Base-by-base conservation (phyloP, 805 yeast species). In the Candida orba region DNA sequence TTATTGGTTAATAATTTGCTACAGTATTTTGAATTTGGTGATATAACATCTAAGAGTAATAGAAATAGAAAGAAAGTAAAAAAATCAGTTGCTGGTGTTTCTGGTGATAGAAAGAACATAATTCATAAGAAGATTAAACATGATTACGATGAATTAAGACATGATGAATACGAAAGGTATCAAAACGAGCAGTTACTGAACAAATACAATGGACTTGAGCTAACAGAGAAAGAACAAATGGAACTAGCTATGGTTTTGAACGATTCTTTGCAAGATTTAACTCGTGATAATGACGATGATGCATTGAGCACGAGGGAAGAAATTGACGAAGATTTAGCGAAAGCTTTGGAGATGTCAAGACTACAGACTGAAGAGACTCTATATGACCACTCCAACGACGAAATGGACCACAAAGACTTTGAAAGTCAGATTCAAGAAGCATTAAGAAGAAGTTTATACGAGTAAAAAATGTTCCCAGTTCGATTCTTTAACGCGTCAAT, bases 221-320 rank as follows among this genome's bases (percentile, higher is more conserved):
- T 52, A 3, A 37, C 44, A 1, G 48, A 41, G 5, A 47, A 49
- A 4, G 62, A 58, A 29, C 55, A 58, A 25, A 34, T 58, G 2
- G 59, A 58, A 37, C 38, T 58, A 13, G 62, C 60, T 0, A 51
- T 55, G 49, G 60, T 56, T 1, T 30, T 57, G 29, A 56, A 52
- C 32, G 18, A 42, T 5, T 56, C 60, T 0, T 6, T 54, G 20
- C 47, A 54, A n/a, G 49, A 50, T 6, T 38, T 43, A 31, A 31
- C 8, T 25, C 13, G 29, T 25, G 13, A 12, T 24, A n/a, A n/a
- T n/a, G n/a, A n/a, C n/a, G 27, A 25, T 25, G 13, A 9, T 25
- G 29, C 2, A 25, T 8, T 25, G 13, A 25, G 12, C 9, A 25
- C 12, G n/a, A 31, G 10, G 6, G 17, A 15, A 31, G 46, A 47